Base-by-base conservation (phyloP, 768 basidiomycete species). In the Pisolithus albus region DNA sequence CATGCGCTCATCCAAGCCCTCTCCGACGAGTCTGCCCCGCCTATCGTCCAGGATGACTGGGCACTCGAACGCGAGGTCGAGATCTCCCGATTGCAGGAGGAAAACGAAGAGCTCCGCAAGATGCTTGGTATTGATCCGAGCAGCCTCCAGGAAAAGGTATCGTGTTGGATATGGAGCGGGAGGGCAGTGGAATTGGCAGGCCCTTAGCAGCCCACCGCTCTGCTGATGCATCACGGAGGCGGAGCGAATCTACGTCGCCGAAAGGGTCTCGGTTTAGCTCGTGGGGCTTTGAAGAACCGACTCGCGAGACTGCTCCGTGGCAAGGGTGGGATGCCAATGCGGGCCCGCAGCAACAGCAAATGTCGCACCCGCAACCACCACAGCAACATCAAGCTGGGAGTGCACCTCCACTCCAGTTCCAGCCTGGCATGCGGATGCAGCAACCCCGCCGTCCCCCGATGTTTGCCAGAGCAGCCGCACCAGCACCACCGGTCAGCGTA, bases 1-100 rank as follows among this genome's bases (percentile, higher is more conserved):
- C 65, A 71, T 40, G 62, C 63, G 1, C 70, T 79, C 18, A 59
- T 80, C 11, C 70, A 76, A 21, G 55, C 70, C 13, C 68, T 83
- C 45, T 72, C 76, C 44, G 62, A 70, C 15, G 68, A 69, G 45
- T 55, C 63, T 46, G 71, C 70, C 37, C 50, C 65, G 28, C 42
- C 42, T 24, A 69, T 75, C 46, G 72, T 71, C 4, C 68, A 80
- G 21, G 72, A 76, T 39, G 92, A 98, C 67, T 97, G 95, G 90
- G 84, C 88, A 2, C 56, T 85, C 52, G 89, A 92, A 65, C 79
- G 96, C 54, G 95, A 98, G 65, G 70, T 72, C 55, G 96, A 98
- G 71, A 90, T 99, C 48, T 61, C 76, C 9, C 78, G 93, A 46
- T 70, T 99, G 40, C 84, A 86, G 65, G 72, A 71, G 46, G 95